Evolutionary conservation across 139 green algal genomes (phyloP), one percentile per base, ranked within the genome.

Genomic region (Gonium pectorale): DNA sequence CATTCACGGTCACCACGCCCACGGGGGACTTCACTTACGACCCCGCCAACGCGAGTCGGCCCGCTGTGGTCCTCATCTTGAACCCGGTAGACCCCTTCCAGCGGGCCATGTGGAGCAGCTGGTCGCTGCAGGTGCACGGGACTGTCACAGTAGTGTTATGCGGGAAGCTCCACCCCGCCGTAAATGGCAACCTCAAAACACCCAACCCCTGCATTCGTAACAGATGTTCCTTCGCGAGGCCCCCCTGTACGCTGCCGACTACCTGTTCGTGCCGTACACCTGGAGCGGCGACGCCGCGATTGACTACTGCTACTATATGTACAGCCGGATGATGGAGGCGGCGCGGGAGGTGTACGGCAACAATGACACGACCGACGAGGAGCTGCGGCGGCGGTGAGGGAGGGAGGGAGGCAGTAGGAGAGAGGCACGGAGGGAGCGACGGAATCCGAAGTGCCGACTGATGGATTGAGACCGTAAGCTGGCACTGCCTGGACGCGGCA

Each of bases 331-430:
- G 63, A 27, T 84, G 11, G 63, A 0, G n/a, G 62, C 63, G 60
- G 78, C 78, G 9, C 62, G 63, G 9, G 44, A 64, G 3, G 78
- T 84, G 63, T 84, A 82, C 75, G 75, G 75, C 75, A 72, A 19
- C 41, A 59, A 82, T 41, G 75, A 71, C 1, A 82, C 75, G 41
- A 72, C 59, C 27, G 75, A 71, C 24, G 75, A 82, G 59, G 75
- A 71, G 13, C 40, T 82, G 40, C 75, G 59, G 27, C n/a, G 27
- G 31, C n/a, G 51, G 72, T 79, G 43, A 17, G 11, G n/a, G 11
- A 29, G 41, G 49, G 17, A 56, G 49, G 13, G 13, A 13, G 17
- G 17, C 17, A 17, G 49, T 56, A 56, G 49, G 56, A 15, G 22
- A n/a, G 22, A 15, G 56, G 15, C 56, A 64, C 15, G 56, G 56